Evolutionary conservation across 2,329 filamentous ascomycete genomes (phyloP), one percentile per base, ranked within the genome.

Genomic region (Clarireedia paspali): DNA sequence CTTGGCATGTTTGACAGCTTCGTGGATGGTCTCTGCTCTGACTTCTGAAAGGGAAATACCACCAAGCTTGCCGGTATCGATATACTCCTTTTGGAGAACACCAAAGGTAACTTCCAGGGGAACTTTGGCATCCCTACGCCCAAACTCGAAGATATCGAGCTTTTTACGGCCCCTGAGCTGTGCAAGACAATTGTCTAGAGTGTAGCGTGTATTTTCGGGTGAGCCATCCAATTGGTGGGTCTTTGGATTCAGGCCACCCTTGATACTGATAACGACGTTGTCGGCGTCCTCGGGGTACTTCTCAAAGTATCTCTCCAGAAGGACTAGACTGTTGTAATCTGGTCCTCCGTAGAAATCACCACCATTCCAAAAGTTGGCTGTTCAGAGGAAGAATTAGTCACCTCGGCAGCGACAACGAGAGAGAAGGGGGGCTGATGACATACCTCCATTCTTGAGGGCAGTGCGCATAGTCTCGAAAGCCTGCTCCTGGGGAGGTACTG

Each of bases 321-420:
- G 70, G 34, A 79, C 77, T 65, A 84, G 68, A 2, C 76, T 81
- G 71, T 85, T 84, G 63, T 74, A 74, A n/a, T 79, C 72, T 1
- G 77, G 75, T 0, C 73, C 70, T 45, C 84, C 84, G 70, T 88
- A 88, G 64, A 86, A 77, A 64, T 85, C 82, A 60, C 76, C 83
- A 38, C 74, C 82, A 63, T 84, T 85, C 81, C 82, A 86, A 55
- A 77, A 70, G 58, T 69, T 75, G 63, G 68, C 70, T 55, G 9
- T 14, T 34, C 20, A 34, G 30, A 12, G 9, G 9, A 10, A 34
- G 30, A 14, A 14, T 34, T 34, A 34, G 30, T 34, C 30, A 34
- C 14, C 30, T 14, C 9, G 12, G 30, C 30, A 10, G 30, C 30
- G 30, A 34, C 30, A 34, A 30, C 3, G 30, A 34, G 30, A 34